Evolutionary conservation across 768 basidiomycete genomes (phyloP), one percentile per base, ranked within the genome.

Genomic region (Boletus tomentosulus): DNA sequence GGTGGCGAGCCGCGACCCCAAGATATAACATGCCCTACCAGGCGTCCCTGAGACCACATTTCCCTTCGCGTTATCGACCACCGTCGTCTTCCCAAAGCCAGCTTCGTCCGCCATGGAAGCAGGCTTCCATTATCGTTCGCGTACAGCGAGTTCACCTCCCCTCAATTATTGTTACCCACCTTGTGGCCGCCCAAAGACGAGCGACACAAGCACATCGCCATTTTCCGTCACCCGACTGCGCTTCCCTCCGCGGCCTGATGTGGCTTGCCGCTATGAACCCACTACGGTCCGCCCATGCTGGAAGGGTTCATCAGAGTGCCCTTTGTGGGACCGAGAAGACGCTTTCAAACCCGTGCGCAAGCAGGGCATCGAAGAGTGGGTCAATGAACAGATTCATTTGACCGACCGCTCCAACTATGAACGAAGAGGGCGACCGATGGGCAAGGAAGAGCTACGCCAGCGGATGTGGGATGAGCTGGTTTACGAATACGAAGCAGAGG

Each of bases 281-380:
- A 44, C 49, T 7, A 24, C 55, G 5, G 19, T 60, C 33, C 53
- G 59, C 39, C 30, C 61, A 42, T 65, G 51, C 4, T 68, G 71
- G 66, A 61, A 66, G 55, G 68, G 67, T 43, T 60, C 65, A 49
- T 60, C 64, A 43, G 60, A 71, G 55, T 64, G 60, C 24, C 67
- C 66, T 51, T 62, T 72, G 27, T 73, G 76, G 74, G 79, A 79
- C 7, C 73, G 76, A 47, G 78, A 84, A 66, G 79, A 81, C 57
- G 68, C 71, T 41, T 65, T 72, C 53, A 72, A 72, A 43, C 71
- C 73, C 51, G 73, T 72, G 53, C 72, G 74, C 56, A 75, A 72
- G 57, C 74, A 73, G 62, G 80, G 76, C 60, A 83, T 82, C 31
- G 81, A 85, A 50, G 76, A 79, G 50, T 88, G 88, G 87, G 80